phyloP scores from a whole-genome alignment of 2,329 filamentous ascomycete genomes.

The Fusarium sp. region DNA sequence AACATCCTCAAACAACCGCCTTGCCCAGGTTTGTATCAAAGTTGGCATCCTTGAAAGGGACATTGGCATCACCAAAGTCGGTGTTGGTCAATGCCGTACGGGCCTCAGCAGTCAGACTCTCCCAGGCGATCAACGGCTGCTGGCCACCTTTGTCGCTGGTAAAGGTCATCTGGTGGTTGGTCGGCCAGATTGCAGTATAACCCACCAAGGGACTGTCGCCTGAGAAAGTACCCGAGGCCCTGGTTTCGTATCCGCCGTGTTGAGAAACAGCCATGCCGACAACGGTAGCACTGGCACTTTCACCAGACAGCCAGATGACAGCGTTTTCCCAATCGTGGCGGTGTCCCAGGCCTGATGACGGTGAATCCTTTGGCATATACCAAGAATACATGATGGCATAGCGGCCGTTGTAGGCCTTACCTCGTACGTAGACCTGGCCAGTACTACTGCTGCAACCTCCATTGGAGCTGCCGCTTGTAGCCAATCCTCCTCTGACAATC shows the following conservation, averaged over 20 bases:
- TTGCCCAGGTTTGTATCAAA: constrained; percentile 47
- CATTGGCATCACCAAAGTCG: constrained; percentile 61
- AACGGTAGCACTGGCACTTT: constrained; percentile 46
- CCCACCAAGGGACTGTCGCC: constrained; percentile 52
- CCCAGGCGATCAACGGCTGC: constrained; percentile 63
- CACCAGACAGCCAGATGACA: constrained; percentile 50
- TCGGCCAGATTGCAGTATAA: constrained; percentile 52
- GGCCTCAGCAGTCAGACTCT: constrained; percentile 56
- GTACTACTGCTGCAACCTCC: constrained; percentile 55
- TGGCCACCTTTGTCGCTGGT: constrained; percentile 56
- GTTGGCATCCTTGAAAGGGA: constrained; percentile 57
- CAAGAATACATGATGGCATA: constrained; percentile 62
- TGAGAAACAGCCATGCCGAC: constrained; percentile 56
- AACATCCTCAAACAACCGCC: constrained; percentile 29
- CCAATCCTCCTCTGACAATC: constrained; percentile 52
- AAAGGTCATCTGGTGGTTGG: constrained; percentile 57
- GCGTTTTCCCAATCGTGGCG: constrained; percentile 49
- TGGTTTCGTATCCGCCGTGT: constrained; percentile 55
- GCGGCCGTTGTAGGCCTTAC: constrained; percentile 50
- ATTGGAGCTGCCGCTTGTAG: constrained; percentile 49
- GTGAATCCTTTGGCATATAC: constrained; percentile 64
- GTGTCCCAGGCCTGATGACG: constrained; percentile 49
- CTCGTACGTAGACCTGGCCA: constrained; percentile 59
- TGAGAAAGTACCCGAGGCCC: constrained; percentile 44
- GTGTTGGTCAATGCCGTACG: constrained; percentile 56